Evolutionary conservation across 139 green algal genomes (phyloP).

Genomic region (Yamagishiella unicocca): DNA sequence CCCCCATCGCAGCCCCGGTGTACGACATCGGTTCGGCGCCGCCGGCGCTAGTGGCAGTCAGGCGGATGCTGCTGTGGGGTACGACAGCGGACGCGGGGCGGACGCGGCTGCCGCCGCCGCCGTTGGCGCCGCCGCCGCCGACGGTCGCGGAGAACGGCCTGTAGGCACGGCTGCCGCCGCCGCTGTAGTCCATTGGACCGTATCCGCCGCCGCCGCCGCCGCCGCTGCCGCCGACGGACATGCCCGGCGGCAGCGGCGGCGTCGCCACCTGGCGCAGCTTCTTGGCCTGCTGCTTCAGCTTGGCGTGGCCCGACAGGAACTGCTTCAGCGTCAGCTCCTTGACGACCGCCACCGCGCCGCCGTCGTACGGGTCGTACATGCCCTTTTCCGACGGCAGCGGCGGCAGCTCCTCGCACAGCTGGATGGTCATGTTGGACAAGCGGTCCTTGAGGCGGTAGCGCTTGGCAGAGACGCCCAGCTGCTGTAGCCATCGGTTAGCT

Average conservation of each 20-base stretch:
- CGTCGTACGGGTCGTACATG: neutral
- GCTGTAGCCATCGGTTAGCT: conserved; percentile 53
- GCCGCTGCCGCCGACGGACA: neutral
- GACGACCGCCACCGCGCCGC: neutral
- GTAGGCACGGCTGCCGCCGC: neutral
- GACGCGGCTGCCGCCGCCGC: neutral
- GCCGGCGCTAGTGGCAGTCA: too few species aligned
- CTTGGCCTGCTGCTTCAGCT: conserved; percentile 42
- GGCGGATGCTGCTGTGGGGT: too few species aligned
- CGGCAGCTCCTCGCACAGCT: conserved; percentile 42
- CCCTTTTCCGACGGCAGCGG: neutral
- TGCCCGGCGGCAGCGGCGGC: neutral
- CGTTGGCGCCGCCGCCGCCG: neutral
- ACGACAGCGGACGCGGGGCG: conserved; percentile 11
- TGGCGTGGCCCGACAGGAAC: conserved; percentile 38
- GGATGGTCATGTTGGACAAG: conserved; percentile 38
- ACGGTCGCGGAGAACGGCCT: neutral
- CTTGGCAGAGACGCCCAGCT: conserved; percentile 19
- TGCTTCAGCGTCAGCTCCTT: conserved; percentile 47
- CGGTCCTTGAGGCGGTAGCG: conserved; percentile 51
- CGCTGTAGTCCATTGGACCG: too few species aligned
- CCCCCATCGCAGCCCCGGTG: neutral
- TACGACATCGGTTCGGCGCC: conserved; percentile 20
- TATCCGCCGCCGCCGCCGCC: too few species aligned
- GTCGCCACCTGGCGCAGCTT: neutral